Conservation (phyloP, 176 grass and related monocot genomes). For the Areca catechu region DNA sequence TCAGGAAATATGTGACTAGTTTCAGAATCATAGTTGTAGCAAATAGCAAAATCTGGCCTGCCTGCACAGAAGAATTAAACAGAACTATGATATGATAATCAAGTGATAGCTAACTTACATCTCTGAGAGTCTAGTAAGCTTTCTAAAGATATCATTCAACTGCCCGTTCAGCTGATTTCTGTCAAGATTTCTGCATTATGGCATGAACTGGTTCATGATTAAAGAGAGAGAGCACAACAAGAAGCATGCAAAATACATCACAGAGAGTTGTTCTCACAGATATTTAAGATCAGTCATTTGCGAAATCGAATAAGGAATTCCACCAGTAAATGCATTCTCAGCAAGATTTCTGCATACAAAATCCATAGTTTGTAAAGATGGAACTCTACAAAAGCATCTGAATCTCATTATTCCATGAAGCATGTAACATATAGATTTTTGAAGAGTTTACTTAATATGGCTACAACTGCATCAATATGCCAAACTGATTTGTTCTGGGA, state of each 20-base stretch:
- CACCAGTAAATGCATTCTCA: slow-evolving; percentile 67
- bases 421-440: no score
- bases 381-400: no score
- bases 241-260: slow-evolving; percentile 4
- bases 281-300: slow-evolving; percentile 80
- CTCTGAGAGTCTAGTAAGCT: slow-evolving; percentile 56
- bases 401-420: no score
- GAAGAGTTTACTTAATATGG: no score
- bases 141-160: slow-evolving; percentile 80
- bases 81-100: not conserved
- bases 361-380: no score
- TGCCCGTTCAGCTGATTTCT: slow-evolving; percentile 71
- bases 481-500: slow-evolving; percentile 11
- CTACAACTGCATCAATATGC: not conserved
- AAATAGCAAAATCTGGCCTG: no score
- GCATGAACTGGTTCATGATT: slow-evolving; percentile 7
- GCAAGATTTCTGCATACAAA: slow-evolving; percentile 53
- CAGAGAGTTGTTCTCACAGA: slow-evolving; percentile 37
- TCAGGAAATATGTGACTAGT: no score
- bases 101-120: slow-evolving; percentile 46
- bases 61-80: no score
- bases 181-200: slow-evolving; percentile 53
- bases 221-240: not conserved
- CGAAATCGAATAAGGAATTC: slow-evolving; percentile 76
- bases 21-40: no score